phyloP scores from a whole-genome alignment of 805 yeast species.

The Wickerhamiella nectarea region DNA sequence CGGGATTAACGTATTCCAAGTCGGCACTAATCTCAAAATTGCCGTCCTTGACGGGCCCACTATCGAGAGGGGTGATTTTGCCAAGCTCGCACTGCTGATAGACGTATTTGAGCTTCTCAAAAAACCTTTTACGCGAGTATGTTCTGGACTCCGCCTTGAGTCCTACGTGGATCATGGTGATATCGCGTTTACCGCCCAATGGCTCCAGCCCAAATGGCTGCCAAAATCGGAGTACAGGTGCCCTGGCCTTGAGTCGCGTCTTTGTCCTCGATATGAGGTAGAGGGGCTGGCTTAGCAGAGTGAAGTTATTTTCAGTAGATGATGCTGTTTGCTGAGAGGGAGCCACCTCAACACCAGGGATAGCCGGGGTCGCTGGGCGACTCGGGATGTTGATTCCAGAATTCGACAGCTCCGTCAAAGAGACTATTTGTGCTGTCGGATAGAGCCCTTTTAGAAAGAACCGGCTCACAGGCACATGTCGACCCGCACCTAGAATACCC shows the following conservation, averaged over 20 bases:
- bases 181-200: conserved; percentile 20
- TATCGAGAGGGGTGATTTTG: conserved; percentile 16
- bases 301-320: not conserved
- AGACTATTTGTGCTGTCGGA: conserved; percentile 1
- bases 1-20: conserved; percentile 16
- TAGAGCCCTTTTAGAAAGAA: conserved; percentile 1
- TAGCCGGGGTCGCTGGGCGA: conserved; percentile 1
- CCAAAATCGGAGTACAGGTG: conserved; percentile 30
- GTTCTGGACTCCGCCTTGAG: conserved; percentile 11
- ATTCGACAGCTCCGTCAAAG: conserved; percentile 1
- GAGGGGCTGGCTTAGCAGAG: conserved; percentile 23
- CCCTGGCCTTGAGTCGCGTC: conserved; percentile 24
- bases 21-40: conserved; percentile 15
- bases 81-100: conserved; percentile 29
- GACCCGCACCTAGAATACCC: not conserved
- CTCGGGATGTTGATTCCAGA: not conserved
- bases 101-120: conserved; percentile 21
- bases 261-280: conserved; percentile 21
- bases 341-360: conserved; percentile 6
- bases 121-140: conserved; percentile 4
- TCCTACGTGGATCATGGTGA: conserved; percentile 21
- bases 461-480: conserved; percentile 8
- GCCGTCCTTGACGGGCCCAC: conserved; percentile 17
- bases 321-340: not conserved
- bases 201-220: conserved; percentile 28